Conservation (phyloP, 331 rosid genomes). For the Erythrophleum ivorense region DNA sequence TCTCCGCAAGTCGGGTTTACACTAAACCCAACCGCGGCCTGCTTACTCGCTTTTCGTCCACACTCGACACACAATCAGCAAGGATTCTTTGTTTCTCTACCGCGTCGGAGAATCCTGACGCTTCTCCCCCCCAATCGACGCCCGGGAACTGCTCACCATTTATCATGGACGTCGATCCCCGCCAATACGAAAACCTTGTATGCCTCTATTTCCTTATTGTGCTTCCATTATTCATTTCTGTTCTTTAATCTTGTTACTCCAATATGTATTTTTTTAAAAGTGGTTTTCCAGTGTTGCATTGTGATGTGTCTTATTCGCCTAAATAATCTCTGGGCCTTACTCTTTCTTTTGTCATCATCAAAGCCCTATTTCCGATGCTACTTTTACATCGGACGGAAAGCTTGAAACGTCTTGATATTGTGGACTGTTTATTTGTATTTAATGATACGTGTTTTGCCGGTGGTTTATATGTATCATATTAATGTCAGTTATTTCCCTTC, state of each 20-base stretch:
- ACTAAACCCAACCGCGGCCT: not conserved
- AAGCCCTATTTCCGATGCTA: not conserved
- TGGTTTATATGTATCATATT: not conserved
- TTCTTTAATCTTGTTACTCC: not conserved
- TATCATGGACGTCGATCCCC: constrained; percentile 87
- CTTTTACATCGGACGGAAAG: not conserved
- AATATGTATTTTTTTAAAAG: not conserved
- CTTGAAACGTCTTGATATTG: not conserved
- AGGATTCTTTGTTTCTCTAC: not conserved
- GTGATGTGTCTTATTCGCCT: not conserved
- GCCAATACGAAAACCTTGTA: constrained; percentile 72
- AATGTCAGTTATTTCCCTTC: not conserved
- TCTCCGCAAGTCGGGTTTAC: not conserved
- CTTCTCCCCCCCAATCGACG: not conserved
- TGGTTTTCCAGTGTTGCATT: not conserved
- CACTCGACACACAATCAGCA: not conserved
- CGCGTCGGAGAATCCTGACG: not conserved
- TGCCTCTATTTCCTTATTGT: constrained; percentile 30
- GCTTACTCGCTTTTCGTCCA: not conserved
- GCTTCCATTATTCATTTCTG: not conserved
- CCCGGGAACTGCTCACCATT: not conserved
- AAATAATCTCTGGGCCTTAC: not conserved
- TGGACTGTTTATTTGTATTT: not conserved
- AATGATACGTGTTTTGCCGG: not conserved
- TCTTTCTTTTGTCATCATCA: not conserved